phyloP scores from a whole-genome alignment of 1,284 basidiomycete genomes.

The Ceratobasidium sp. region DNA sequence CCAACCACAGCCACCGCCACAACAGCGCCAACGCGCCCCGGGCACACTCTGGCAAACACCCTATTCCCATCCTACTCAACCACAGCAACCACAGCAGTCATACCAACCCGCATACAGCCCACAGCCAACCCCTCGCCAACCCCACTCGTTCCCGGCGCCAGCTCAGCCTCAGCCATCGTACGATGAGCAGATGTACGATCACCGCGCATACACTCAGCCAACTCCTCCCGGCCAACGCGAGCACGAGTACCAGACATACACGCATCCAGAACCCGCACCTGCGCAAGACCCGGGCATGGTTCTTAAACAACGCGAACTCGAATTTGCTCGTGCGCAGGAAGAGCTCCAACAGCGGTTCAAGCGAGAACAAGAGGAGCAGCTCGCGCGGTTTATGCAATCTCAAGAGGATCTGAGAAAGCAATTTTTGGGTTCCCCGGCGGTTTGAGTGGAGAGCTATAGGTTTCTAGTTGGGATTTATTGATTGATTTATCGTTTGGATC shows the following conservation, averaged over 20 bases:
- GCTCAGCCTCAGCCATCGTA: neutral
- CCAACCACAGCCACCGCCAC: constrained; percentile 11
- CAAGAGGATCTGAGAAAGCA: constrained; percentile 30
- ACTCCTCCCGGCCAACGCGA: neutral
- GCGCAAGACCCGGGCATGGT: neutral
- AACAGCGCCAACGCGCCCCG: constrained; percentile 19
- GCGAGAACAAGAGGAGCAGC: constrained; percentile 34
- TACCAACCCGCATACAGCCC: constrained; percentile 13
- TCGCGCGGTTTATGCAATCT: constrained; percentile 25
- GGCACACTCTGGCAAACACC: constrained; percentile 26
- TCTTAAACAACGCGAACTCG: constrained; percentile 27
- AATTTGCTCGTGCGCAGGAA: constrained; percentile 31
- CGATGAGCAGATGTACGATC: constrained; percentile 13
- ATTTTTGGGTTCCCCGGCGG: neutral
- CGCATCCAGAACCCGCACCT: neutral
- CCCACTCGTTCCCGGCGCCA: constrained; percentile 21
- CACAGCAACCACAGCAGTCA: constrained; percentile 6
- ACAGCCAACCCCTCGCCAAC: constrained; percentile 21
- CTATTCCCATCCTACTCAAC: constrained; percentile 25
- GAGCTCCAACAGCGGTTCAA: constrained; percentile 25
- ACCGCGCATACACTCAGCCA: constrained; percentile 20
- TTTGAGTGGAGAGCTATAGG: neutral
- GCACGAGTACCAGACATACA: constrained; percentile 19
- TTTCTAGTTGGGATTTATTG: constrained; percentile 6
- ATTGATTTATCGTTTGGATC: neutral